Conservation (phyloP, 73 alveolate species). For the Blepharisma japonicum region DNA sequence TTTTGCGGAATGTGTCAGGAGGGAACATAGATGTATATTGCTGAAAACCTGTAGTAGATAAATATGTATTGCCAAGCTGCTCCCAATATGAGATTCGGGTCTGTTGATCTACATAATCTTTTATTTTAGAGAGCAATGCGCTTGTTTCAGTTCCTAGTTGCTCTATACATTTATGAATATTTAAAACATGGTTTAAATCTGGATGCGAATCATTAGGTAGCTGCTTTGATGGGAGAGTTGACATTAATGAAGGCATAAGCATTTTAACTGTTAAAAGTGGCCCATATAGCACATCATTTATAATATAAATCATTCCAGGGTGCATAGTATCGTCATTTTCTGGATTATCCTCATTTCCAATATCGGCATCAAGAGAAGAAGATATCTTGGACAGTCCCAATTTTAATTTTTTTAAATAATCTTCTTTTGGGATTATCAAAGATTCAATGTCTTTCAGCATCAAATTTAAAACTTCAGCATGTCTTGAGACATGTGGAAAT, state of each 20-base stretch:
- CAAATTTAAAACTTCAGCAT: background rate
- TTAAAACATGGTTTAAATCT: background rate
- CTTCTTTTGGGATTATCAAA: conserved; percentile 22
- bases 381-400: background rate
- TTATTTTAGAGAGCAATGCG: background rate
- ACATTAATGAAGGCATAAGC: background rate
- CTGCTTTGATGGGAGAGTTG: conserved; percentile 9
- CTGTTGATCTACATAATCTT: background rate
- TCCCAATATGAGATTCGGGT: background rate
- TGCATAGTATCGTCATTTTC: background rate
- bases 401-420: conserved; percentile 20
- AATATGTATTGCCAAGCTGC: background rate
- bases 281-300: conserved; percentile 1
- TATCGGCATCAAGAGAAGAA: conserved; percentile 10
- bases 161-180: background rate
- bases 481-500: conserved; percentile 7
- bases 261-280: background rate
- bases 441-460: conserved; percentile 27
- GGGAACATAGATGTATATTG: background rate
- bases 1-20: background rate
- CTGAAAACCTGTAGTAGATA: background rate
- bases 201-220: background rate
- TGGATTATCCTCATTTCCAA: background rate
- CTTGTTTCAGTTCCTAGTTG: background rate
- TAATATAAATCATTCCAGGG: conserved; percentile 19